These are phyloP conservation scores for Ceratobasidium papillatum DNA, from an alignment of 1,284 basidiomycete species.

Conservation along the genomic window DNA sequence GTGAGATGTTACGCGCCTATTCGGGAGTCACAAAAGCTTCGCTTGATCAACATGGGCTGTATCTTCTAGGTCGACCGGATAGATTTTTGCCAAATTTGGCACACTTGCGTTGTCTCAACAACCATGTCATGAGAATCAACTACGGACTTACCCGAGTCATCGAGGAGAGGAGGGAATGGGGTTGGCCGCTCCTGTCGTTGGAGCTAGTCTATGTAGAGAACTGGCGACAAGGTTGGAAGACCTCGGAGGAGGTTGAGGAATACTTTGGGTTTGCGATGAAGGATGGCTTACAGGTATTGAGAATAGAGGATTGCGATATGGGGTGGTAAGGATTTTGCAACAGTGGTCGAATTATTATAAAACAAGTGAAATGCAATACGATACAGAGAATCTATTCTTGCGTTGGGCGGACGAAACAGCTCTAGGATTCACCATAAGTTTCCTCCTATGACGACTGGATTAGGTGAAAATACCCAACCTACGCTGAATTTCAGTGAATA, in stretches of 20 bases:
- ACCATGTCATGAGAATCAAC: not conserved
- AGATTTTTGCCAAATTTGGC: not conserved
- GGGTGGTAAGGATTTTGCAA: not conserved
- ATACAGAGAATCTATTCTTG: no score
- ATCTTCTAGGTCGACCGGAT: not conserved
- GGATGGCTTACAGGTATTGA: not conserved
- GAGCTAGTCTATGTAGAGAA: not conserved
- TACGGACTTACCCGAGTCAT: not conserved
- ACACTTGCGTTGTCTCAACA: not conserved
- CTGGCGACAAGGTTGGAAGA: not conserved
- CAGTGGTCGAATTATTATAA: no score
- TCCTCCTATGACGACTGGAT: no score
- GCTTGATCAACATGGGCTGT: not conserved
- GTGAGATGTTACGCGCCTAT: not conserved
- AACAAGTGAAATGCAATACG: no score
- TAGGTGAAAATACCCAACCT: no score
- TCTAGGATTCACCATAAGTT: no score
- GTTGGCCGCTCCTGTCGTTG: not conserved
- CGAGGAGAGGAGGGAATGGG: not conserved
- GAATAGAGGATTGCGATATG: not conserved
- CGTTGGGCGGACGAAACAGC: no score
- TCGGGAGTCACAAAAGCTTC: not conserved
- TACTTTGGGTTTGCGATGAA: not conserved
- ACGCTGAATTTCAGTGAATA: no score
- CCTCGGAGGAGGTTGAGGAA: not conserved